Base-by-base conservation (phyloP, 176 grass and related monocot genomes). In the Miscanthus lutarioriparius region DNA sequence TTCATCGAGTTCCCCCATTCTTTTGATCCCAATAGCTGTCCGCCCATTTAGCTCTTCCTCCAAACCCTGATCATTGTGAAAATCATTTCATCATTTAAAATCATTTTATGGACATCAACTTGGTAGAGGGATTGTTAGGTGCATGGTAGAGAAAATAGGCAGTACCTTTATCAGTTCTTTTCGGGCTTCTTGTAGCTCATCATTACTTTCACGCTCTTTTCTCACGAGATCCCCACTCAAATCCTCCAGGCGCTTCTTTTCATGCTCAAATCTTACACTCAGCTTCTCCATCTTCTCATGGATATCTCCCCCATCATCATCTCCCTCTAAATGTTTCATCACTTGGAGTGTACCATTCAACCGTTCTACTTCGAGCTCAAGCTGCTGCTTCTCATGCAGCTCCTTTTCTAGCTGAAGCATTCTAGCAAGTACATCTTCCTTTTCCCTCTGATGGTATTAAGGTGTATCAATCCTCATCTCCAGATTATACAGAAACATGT, bases 311-410 rank as follows among this genome's bases (percentile, higher is more conserved):
- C 88, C 93, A 67, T 95, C 96, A 80, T 95, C 93, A 49, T 95
- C 89, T 36, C 80, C 91, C 83, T 95, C 89, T 75, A 98, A 80
- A 92, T 95, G 89, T 79, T 95, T 93, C 93, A 98, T 95, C 77
- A 98, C 85, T 82, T 92, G 88, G 74, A 98, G 82, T 28, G 89
- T 95, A n/a, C 93, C 93, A 83, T 95, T 95, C 74, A 95, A 82
- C 48, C 87, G 88, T 45, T 87, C 88, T 78, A 98, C 91, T 88
- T 98, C 96, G 0, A 98, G 87, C 82, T 95, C 93, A 62, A 98
- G 88, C 79, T 95, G 84, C 37, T 93, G 96, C 58, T 98, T 98
- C 37, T 98, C 90, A 63, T 93, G 86, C 27, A 98, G 41, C 80
- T 98, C 79, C 70, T 90, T 93, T 80, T 95, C 96, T 22, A 93